Evolutionary conservation across 73 alveolate genomes (phyloP).

Genomic region (Symbiodinium natans): DNA sequence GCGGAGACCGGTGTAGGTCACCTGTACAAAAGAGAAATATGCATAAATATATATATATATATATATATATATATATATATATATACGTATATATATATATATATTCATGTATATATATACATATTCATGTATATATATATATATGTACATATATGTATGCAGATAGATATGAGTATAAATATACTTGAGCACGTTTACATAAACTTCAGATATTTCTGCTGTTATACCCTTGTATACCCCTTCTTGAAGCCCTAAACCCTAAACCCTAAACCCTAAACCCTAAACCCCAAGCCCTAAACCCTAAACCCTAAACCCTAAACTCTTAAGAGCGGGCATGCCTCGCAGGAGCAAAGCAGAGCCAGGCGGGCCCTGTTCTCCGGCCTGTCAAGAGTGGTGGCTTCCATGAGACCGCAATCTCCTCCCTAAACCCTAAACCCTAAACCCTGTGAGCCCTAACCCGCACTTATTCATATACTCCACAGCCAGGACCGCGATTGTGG

Average conservation of each 20-base stretch:
- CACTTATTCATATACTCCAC: no score
- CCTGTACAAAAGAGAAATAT: neutral
- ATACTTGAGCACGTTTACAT: neutral
- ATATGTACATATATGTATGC: neutral
- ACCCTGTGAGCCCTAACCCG: no score
- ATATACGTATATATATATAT: neutral
- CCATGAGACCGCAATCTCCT: no score
- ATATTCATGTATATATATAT: neutral
- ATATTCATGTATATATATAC: no score
- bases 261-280: no score
- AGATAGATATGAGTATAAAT: neutral
- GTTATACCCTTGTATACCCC: no score
- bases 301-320: no score
- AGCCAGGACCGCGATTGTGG: neutral
- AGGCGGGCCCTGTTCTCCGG: neutral
- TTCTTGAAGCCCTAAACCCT: no score
- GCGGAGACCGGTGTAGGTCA: no score
- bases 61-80: neutral
- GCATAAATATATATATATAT: conserved; percentile 12
- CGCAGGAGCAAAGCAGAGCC: neutral
- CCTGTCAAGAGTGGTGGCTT: neutral
- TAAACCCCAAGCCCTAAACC: no score
- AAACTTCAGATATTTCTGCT: no score
- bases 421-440: no score
- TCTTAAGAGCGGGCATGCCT: neutral